Evolutionary conservation across 2,329 filamentous ascomycete genomes (phyloP).

Genomic region (Fusarium sp.): DNA sequence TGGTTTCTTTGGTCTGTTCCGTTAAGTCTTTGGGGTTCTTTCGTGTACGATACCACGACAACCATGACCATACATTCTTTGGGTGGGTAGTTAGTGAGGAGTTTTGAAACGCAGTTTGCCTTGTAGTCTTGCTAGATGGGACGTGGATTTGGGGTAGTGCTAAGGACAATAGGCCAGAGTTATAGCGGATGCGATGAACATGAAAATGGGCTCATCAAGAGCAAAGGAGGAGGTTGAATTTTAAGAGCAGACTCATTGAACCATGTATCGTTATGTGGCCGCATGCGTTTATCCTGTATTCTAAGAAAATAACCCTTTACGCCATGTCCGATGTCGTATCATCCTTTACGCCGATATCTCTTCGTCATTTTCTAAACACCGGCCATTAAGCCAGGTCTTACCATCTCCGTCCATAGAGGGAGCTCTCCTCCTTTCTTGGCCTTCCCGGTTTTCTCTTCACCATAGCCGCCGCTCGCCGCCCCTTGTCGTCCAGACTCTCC

Average conservation of each 20-base stretch:
- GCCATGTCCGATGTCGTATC: background rate
- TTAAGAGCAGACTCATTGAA: background rate
- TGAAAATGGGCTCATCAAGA: background rate
- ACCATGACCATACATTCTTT: slow-evolving; percentile 10
- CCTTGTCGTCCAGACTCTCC: slow-evolving; percentile 31
- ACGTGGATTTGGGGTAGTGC: background rate
- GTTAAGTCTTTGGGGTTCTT: slow-evolving; percentile 3
- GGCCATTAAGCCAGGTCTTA: slow-evolving; percentile 4
- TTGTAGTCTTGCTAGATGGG: background rate
- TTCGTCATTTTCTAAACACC: background rate
- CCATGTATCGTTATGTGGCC: background rate
- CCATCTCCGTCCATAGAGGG: slow-evolving; percentile 40
- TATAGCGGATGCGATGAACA: background rate
- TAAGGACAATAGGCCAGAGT: background rate
- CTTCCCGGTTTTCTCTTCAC: slow-evolving; percentile 48
- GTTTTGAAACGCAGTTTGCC: background rate
- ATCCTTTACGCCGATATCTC: background rate
- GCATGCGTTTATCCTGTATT: background rate
- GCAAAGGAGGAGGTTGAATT: background rate
- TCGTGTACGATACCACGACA: slow-evolving; percentile 12
- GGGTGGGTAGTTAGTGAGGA: slow-evolving; percentile 7
- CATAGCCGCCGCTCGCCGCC: slow-evolving; percentile 44
- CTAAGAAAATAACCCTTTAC: background rate
- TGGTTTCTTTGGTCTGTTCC: background rate
- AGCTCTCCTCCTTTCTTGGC: slow-evolving; percentile 40